These are phyloP conservation scores for Cladorrhinum sp. DNA, from an alignment of 2,329 filamentous ascomycete species.

Conservation along the genomic window DNA sequence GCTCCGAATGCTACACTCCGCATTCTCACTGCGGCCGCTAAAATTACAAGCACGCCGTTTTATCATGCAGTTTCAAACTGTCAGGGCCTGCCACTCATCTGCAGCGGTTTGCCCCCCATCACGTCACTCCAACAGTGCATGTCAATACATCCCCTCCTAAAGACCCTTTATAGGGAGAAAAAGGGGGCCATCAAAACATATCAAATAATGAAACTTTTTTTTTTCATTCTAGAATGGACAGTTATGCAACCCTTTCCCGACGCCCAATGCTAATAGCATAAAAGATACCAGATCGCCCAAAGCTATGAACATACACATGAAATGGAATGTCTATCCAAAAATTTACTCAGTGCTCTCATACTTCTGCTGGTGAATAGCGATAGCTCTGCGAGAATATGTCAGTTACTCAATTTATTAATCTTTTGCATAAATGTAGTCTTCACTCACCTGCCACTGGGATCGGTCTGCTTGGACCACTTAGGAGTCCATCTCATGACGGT, in stretches of 20 bases:
- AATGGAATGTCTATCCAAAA: background rate
- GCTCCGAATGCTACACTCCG: background rate
- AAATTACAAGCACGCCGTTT: background rate
- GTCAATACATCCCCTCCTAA: background rate
- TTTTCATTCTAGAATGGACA: conserved; percentile 8
- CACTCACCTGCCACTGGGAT: conserved; percentile 83
- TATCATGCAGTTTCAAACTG: background rate
- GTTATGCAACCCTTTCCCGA: conserved; percentile 6
- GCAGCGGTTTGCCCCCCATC: background rate
- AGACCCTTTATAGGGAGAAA: background rate
- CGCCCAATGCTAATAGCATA: conserved; percentile 2
- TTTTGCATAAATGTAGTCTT: background rate
- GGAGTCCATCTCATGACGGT: conserved; percentile 97
- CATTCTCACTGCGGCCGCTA: background rate
- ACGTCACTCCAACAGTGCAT: background rate
- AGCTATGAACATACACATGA: conserved; percentile 16
- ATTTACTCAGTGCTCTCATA: conserved; percentile 53
- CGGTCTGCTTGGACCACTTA: conserved; percentile 94
- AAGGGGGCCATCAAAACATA: background rate
- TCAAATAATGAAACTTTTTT: background rate
- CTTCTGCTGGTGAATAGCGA: conserved; percentile 71
- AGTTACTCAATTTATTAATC: conserved; percentile 11
- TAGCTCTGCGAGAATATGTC: conserved; percentile 56
- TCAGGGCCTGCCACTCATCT: background rate
- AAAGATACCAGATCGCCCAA: conserved; percentile 10